Evolutionary conservation across 345 rosid species (phyloP).

Genomic region (Aurinia saxatilis): DNA sequence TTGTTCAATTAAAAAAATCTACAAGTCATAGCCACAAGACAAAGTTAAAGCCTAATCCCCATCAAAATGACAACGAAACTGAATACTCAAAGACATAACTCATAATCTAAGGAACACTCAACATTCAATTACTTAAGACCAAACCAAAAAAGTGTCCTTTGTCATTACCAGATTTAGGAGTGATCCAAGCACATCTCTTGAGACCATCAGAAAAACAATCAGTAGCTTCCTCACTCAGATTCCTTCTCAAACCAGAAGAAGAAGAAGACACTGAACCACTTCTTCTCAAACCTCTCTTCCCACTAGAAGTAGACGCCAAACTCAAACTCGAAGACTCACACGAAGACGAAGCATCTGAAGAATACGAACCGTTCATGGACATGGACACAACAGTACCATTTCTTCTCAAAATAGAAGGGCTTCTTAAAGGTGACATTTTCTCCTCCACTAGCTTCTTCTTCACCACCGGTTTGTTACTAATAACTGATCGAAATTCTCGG

Average conservation of each 20-base stretch:
- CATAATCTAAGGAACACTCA: background rate
- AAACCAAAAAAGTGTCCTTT: background rate
- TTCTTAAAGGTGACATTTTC: constrained; percentile 24
- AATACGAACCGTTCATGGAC: constrained; percentile 54
- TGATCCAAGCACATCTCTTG: constrained; percentile 79
- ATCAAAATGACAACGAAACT: too few species aligned
- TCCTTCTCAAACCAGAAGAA: constrained; percentile 24
- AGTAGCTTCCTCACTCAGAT: constrained; percentile 28
- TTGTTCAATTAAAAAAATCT: too few species aligned
- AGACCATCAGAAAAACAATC: constrained; percentile 40
- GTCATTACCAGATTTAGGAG: constrained; percentile 57
- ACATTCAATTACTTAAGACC: background rate
- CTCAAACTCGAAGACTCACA: constrained; percentile 60
- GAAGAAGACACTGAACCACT: constrained; percentile 22
- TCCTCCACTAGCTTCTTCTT: constrained; percentile 47
- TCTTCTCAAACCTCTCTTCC: constrained; percentile 35
- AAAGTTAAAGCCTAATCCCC: background rate
- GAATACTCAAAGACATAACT: background rate
- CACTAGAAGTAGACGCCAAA: too few species aligned
- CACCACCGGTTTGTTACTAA: constrained; percentile 59
- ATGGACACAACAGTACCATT: constrained; percentile 35
- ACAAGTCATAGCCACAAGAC: background rate
- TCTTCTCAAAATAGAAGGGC: constrained; percentile 33
- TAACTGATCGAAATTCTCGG: constrained; percentile 68
- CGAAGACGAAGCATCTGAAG: constrained; percentile 75